Evolutionary conservation across 768 basidiomycete genomes (phyloP), one percentile per base, ranked within the genome.

Genomic region (Collybiopsis confluens): DNA sequence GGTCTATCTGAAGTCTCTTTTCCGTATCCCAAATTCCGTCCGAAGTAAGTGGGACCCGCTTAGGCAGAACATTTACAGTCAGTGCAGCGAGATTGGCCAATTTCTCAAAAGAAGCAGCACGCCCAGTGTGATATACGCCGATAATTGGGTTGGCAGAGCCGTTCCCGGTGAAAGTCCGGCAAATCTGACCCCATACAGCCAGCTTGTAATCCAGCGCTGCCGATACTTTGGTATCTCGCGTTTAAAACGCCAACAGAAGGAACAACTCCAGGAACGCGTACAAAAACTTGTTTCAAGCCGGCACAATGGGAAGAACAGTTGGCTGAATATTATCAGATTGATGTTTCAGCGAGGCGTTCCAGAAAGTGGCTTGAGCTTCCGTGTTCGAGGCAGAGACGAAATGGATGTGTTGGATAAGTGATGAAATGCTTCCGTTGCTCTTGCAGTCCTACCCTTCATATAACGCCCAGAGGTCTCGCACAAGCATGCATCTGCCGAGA

Each of bases 401-500:
- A 18, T 54, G 53, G 18, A 54, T 21, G 33, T 54, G 44, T 46
- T 36, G 42, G 26, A 54, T 44, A 13, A 54, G 36, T 20, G 13
- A 20, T 24, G 53, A 45, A 30, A 54, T 46, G 26, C 30, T 54
- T 8, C n/a, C 13, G 30, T 15, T 36, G 27, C 53, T 54, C 44
- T 54, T 45, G 44, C 53, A 46, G 2, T 45, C 27, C 10, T 20
- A 15, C 11, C 44, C 40, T 28, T 54, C 43, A 18, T 54, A 54
- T 20, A 54, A 37, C 10, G 53, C 41, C 20, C 27, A 45, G n/a
- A 54, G 36, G 46, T 54, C 53, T 30, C 38, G 13, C 10, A 54
- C 44, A 9, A 54, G 33, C 53, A 54, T n/a, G 53, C 53, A 54
- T 54, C 53, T 54, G 43, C 20, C n/a, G n/a, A n/a, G 27, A 54